Percentiles rank a stretch among this genome's conserved stretches.
These are phyloP conservation scores for Tieghemiomyces parasiticus DNA, from an alignment of 192 early-diverging fungal species.

Conservation along the genomic window DNA sequence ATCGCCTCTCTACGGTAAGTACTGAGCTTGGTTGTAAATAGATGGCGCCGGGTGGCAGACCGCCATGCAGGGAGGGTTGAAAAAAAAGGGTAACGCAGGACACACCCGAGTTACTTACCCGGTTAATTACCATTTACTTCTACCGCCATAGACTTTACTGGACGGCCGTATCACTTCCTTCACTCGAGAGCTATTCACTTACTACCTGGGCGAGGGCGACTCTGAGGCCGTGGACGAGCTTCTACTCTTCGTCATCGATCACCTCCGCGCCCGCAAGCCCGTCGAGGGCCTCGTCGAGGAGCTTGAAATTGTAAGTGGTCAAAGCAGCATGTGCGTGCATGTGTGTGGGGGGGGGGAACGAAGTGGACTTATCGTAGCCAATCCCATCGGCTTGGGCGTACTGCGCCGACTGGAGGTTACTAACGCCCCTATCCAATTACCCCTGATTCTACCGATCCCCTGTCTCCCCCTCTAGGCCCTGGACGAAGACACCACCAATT, in stretches of 20 bases:
- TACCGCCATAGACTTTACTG: too few relatives aligned
- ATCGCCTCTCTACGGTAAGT: too few relatives aligned
- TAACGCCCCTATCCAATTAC: not conserved
- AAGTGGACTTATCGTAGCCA: too few relatives aligned
- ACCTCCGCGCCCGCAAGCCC: conserved; percentile 44
- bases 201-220: conserved; percentile 68
- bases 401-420: not conserved
- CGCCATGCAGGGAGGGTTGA: too few relatives aligned
- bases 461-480: conserved; percentile 36
- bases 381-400: too few relatives aligned
- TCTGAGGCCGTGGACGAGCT: conserved; percentile 40
- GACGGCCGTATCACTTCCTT: conserved; percentile 63
- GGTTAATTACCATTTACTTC: too few relatives aligned
- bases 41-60: too few relatives aligned
- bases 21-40: too few relatives aligned
- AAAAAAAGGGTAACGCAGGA: too few relatives aligned
- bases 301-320: conserved; percentile 47
- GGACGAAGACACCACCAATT: conserved; percentile 72
- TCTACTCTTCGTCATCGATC: conserved; percentile 59
- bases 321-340: not conserved
- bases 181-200: conserved; percentile 58
- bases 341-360: too few relatives aligned
- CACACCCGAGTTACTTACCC: too few relatives aligned
- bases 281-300: conserved; percentile 58
- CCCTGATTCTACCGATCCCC: not conserved